Evolutionary conservation across 1,284 basidiomycete species (phyloP).

Genomic region (Boletus semigastroideus): DNA sequence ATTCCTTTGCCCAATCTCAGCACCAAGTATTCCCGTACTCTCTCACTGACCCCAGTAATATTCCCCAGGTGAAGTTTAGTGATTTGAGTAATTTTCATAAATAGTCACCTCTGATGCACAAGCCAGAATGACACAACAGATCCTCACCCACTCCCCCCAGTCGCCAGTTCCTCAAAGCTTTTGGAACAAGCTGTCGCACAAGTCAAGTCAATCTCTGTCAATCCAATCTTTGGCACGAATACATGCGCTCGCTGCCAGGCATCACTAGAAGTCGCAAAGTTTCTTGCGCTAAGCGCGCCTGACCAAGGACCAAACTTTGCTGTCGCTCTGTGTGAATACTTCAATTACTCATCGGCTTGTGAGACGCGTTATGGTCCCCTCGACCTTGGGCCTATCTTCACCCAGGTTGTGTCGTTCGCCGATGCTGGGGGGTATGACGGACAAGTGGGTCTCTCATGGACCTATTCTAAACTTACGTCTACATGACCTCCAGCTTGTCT

Average conservation of each 20-base stretch:
- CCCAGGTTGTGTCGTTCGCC: conserved; percentile 67
- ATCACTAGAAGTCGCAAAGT: conserved; percentile 62
- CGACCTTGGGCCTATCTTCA: conserved; percentile 58
- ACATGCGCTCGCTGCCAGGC: conserved; percentile 65
- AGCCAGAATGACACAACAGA: conserved; percentile 54
- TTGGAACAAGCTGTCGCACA: conserved; percentile 53
- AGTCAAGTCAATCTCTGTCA: conserved; percentile 51
- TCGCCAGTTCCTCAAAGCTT: conserved; percentile 43
- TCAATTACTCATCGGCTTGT: conserved; percentile 56
- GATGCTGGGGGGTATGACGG: conserved; percentile 70
- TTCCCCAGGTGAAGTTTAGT: conserved; percentile 42
- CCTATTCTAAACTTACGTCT: conserved; percentile 24
- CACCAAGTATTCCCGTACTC: conserved; percentile 54
- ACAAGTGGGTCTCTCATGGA: conserved; percentile 42
- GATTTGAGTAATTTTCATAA: neutral
- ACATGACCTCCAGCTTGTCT: conserved; percentile 42
- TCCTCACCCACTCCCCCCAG: conserved; percentile 63
- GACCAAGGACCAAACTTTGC: conserved; percentile 58
- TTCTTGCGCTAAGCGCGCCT: conserved; percentile 65
- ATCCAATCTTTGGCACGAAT: conserved; percentile 48
- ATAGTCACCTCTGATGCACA: neutral
- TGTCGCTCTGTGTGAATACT: conserved; percentile 60
- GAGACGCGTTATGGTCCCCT: conserved; percentile 45
- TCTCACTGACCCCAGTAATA: conserved; percentile 58
- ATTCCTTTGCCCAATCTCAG: conserved; percentile 33